Conservation (phyloP, 1,284 basidiomycete species). For the Austroboletus novae-zelandiae region DNA sequence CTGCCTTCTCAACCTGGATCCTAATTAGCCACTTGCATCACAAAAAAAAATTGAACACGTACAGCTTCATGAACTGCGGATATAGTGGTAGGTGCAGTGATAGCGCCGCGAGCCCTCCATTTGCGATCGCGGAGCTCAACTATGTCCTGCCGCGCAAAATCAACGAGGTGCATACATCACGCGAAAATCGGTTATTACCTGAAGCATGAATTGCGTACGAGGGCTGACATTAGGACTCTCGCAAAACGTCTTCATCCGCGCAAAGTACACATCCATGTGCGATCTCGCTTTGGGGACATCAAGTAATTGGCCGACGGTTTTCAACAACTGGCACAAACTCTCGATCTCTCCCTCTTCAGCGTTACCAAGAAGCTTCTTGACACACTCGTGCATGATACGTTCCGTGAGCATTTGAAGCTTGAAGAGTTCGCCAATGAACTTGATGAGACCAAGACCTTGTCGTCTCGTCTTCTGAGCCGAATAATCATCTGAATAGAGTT, state of each 20-base stretch:
- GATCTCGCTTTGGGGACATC: slow-evolving; percentile 78
- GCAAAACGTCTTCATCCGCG: slow-evolving; percentile 80
- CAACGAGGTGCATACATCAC: slow-evolving; percentile 7
- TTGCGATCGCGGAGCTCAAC: slow-evolving; percentile 84
- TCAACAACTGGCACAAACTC: slow-evolving; percentile 89
- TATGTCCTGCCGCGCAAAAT: slow-evolving; percentile 58
- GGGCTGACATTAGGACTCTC: slow-evolving; percentile 76
- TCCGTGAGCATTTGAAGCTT: slow-evolving; percentile 94
- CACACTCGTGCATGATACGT: slow-evolving; percentile 95
- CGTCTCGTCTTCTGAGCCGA: slow-evolving; percentile 96
- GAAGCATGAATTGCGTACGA: slow-evolving; percentile 94
- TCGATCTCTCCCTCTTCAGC: slow-evolving; percentile 99
- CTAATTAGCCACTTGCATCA: slow-evolving; percentile 9
- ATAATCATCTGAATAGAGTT: slow-evolving; percentile 92
- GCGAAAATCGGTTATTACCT: slow-evolving; percentile 50
- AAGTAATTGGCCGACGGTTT: slow-evolving; percentile 83
- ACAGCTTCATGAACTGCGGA: slow-evolving; percentile 88
- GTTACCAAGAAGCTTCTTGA: slow-evolving; percentile 91
- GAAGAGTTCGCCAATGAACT: slow-evolving; percentile 98
- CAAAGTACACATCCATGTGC: slow-evolving; percentile 93
- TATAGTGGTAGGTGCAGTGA: slow-evolving; percentile 84
- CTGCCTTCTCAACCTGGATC: slow-evolving; percentile 58
- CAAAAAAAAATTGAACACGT: slow-evolving; percentile 31
- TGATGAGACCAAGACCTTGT: slow-evolving; percentile 93
- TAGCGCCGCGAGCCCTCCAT: slow-evolving; percentile 76